Percentiles rank a stretch among this genome's conserved stretches.
Evolutionary conservation across 495 filamentous ascomycete species (phyloP).

Genomic region (Neurospora sp.): DNA sequence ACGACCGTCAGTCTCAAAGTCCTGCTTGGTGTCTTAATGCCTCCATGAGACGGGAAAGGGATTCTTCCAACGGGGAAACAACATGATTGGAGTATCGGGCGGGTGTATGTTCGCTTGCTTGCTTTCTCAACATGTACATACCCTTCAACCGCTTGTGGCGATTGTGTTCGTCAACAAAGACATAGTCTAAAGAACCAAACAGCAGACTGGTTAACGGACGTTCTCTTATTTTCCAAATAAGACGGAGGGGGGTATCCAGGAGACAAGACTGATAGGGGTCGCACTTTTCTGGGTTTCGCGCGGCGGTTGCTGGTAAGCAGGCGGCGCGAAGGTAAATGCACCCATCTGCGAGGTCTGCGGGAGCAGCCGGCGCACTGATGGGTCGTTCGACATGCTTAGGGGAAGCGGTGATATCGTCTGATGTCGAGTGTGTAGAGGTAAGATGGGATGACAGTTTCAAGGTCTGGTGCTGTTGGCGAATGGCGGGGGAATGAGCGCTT

Average conservation of each 20-base stretch:
- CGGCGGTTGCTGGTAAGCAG: slow-evolving; percentile 42
- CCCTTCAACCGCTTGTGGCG: slow-evolving; percentile 95
- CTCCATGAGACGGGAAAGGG: neutral
- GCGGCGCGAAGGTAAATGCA: slow-evolving; percentile 50
- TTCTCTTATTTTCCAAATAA: neutral
- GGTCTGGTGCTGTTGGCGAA: neutral
- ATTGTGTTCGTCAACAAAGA: slow-evolving; percentile 99
- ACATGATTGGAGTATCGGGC: neutral
- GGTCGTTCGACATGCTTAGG: slow-evolving; percentile 43
- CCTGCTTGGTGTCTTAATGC: neutral
- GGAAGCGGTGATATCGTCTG: neutral
- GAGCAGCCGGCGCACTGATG: slow-evolving; percentile 41
- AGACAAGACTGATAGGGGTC: slow-evolving; percentile 14
- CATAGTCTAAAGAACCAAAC: slow-evolving; percentile 62
- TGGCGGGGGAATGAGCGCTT: neutral
- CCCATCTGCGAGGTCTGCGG: slow-evolving; percentile 48
- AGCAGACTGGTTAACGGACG: neutral
- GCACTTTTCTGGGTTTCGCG: slow-evolving; percentile 60
- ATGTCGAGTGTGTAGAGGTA: neutral
- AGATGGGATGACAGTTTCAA: neutral
- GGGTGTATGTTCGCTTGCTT: neutral
- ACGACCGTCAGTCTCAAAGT: slow-evolving; percentile 14
- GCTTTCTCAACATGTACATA: slow-evolving; percentile 28
- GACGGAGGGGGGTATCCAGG: neutral
- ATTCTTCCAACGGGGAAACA: neutral